Percentiles rank a stretch among this genome's conserved stretches.
Evolutionary conservation across 2,329 filamentous ascomycete genomes (phyloP).

Genomic region (Alternaria incomplexa): DNA sequence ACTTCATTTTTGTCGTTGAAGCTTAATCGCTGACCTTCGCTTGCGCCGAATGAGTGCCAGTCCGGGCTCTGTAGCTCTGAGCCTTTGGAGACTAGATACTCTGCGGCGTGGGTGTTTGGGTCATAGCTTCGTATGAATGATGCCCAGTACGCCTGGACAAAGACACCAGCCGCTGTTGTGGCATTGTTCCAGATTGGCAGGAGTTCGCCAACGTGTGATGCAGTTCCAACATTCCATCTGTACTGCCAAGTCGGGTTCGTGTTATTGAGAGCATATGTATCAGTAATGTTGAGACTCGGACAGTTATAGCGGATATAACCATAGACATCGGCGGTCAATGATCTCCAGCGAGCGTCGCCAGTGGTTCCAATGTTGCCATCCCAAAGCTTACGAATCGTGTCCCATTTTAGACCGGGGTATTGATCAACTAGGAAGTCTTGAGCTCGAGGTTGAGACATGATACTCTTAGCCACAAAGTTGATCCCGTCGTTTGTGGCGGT

Average conservation of each 20-base stretch:
- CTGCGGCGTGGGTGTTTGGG: slow-evolving; percentile 48
- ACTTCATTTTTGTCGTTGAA: slow-evolving; percentile 39
- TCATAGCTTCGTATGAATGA: slow-evolving; percentile 51
- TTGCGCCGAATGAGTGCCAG: slow-evolving; percentile 35
- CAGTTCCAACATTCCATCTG: slow-evolving; percentile 55
- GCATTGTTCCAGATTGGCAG: slow-evolving; percentile 49
- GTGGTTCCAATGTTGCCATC: slow-evolving; percentile 39
- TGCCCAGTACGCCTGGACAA: slow-evolving; percentile 52
- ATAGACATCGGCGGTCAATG: slow-evolving; percentile 49
- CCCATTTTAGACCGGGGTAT: slow-evolving; percentile 41
- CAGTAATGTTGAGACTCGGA: slow-evolving; percentile 52
- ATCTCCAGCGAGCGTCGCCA: slow-evolving; percentile 32
- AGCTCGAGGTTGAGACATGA: slow-evolving; percentile 40
- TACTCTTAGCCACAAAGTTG: slow-evolving; percentile 47
- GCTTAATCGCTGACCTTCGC: slow-evolving; percentile 26
- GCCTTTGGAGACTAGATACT: slow-evolving; percentile 24
- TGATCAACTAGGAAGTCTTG: slow-evolving; percentile 49
- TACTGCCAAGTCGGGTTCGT: slow-evolving; percentile 53
- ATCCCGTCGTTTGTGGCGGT: slow-evolving; percentile 55
- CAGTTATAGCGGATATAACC: slow-evolving; percentile 60
- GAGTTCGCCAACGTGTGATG: slow-evolving; percentile 47
- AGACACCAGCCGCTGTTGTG: slow-evolving; percentile 32
- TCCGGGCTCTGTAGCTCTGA: slow-evolving; percentile 26
- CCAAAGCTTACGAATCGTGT: slow-evolving; percentile 37
- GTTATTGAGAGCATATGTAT: slow-evolving; percentile 36